Conservation (phyloP, 345 rosid genomes). For the Gossypium bickii region DNA sequence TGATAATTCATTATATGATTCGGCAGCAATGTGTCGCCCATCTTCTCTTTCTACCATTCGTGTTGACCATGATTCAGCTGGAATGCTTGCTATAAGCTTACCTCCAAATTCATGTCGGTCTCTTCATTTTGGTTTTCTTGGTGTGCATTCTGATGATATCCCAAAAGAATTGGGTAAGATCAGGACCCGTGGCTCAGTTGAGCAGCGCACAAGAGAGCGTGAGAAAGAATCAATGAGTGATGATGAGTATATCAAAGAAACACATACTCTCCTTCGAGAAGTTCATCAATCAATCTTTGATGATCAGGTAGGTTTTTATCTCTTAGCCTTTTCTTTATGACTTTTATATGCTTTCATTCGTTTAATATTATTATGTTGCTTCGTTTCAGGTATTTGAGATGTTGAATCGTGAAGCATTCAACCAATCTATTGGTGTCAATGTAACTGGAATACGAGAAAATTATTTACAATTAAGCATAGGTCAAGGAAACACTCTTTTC, state of each 20-base stretch:
- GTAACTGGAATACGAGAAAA: slow-evolving; percentile 85
- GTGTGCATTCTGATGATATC: slow-evolving; percentile 31
- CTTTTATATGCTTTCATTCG: background rate
- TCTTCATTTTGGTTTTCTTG: slow-evolving; percentile 77
- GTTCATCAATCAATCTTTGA: slow-evolving; percentile 80
- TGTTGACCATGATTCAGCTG: slow-evolving; percentile 79
- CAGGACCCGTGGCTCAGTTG: slow-evolving; percentile 20
- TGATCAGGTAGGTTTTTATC: slow-evolving; percentile 58
- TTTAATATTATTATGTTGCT: slow-evolving; percentile 19
- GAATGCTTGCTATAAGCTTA: slow-evolving; percentile 85
- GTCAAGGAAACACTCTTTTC: slow-evolving; percentile 68
- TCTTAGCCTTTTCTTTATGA: slow-evolving; percentile 2
- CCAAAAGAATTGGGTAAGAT: slow-evolving; percentile 32
- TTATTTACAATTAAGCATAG: slow-evolving; percentile 62
- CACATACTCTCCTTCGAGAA: slow-evolving; percentile 60
- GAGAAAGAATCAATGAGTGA: slow-evolving; percentile 44
- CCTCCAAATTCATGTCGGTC: slow-evolving; percentile 66
- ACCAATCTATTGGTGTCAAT: slow-evolving; percentile 66
- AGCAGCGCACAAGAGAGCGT: slow-evolving; percentile 28
- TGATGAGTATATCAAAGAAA: slow-evolving; percentile 59
- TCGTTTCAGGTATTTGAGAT: slow-evolving; percentile 73
- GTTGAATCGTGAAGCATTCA: slow-evolving; percentile 74
- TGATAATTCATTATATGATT: slow-evolving; percentile 57
- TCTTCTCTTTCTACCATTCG: slow-evolving; percentile 66
- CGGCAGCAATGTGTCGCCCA: slow-evolving; percentile 46